phyloP scores from a whole-genome alignment of 768 basidiomycete genomes.

The Bullera alba region DNA sequence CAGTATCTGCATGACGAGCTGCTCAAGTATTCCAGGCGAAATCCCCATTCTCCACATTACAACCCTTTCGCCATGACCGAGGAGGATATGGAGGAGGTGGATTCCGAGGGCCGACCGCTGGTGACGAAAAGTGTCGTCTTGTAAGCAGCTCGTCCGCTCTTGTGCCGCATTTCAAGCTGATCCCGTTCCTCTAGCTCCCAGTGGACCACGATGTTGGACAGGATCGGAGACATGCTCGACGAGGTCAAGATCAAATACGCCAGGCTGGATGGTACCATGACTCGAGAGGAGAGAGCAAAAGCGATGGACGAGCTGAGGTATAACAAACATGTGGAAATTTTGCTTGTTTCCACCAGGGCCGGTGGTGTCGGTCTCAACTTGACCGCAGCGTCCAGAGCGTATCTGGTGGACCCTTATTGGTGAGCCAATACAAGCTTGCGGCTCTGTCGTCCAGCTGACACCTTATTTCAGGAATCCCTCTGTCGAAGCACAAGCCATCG shows the following conservation, averaged over 20 bases:
- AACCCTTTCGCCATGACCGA: conserved; percentile 53
- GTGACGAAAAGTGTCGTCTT: conserved; percentile 92
- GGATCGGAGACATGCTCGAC: conserved; percentile 79
- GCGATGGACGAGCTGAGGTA: conserved; percentile 89
- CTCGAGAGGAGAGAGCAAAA: conserved; percentile 79
- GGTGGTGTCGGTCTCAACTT: conserved; percentile 96
- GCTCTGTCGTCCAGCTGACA: background rate
- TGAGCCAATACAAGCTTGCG: conserved; percentile 38
- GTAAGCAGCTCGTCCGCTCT: conserved; percentile 57
- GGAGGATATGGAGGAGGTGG: conserved; percentile 70
- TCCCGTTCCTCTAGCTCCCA: conserved; percentile 62
- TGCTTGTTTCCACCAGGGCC: conserved; percentile 91
- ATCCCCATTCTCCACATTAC: conserved; percentile 82
- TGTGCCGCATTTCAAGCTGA: background rate
- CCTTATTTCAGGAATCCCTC: conserved; percentile 73
- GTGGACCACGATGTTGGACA: conserved; percentile 72
- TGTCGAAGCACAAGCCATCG: conserved; percentile 95
- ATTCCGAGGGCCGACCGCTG: conserved; percentile 62
- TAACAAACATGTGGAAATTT: conserved; percentile 84
- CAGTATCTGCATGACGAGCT: conserved; percentile 73
- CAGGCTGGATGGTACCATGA: conserved; percentile 95
- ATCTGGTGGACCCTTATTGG: conserved; percentile 98
- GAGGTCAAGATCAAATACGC: conserved; percentile 76
- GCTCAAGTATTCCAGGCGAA: conserved; percentile 68
- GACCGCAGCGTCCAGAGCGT: conserved; percentile 86